Evolutionary conservation across 805 yeast genomes (phyloP), one percentile per base, ranked within the genome.

Genomic region (Monosporozyma servazzii): DNA sequence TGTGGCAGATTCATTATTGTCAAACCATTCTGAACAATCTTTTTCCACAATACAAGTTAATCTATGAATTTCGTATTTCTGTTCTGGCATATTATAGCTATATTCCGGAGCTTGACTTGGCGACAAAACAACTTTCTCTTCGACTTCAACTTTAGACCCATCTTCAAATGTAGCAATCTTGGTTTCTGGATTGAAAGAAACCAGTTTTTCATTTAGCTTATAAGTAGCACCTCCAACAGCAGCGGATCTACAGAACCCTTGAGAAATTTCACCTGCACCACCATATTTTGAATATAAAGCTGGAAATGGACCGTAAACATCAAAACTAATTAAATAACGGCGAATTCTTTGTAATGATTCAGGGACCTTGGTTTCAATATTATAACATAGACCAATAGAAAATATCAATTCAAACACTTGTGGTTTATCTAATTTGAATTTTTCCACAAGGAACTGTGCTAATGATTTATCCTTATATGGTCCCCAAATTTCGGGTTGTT

Each of bases 151-250:
- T 48, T 74, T 71, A 17, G 89, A 77, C 30, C 95, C 93, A 66
- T 90, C 96, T 53, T 77, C 73, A 56, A 87, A 81, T 40, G 73
- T 72, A 7, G 95, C 96, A 23, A 81, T 72, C 61, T 86, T 83
- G 30, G 79, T 71, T 27, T 66, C 70, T 36, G 84, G 80, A 65
- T 91, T 91, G 69, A 73, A 88, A 37, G 80, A 78, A 5, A 71
- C 71, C 49, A 91, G 68, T 40, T 75, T 71, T 15, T 93, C 84
- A 63, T 84, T 81, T 51, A 91, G 74, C 67, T 89, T 88, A 71
- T 93, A 91, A 33, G 95, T 88, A 50, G 97, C 85, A 50, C 98
- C 98, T 18, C 93, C 98, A 55, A 91, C 98, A 13, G 99, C 99
- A 3, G 98, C 98, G 52, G 95, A 86, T 60, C 99, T 78, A 71